Conservation (phyloP, 345 rosid genomes). For the Arabidopsis arenosa region DNA sequence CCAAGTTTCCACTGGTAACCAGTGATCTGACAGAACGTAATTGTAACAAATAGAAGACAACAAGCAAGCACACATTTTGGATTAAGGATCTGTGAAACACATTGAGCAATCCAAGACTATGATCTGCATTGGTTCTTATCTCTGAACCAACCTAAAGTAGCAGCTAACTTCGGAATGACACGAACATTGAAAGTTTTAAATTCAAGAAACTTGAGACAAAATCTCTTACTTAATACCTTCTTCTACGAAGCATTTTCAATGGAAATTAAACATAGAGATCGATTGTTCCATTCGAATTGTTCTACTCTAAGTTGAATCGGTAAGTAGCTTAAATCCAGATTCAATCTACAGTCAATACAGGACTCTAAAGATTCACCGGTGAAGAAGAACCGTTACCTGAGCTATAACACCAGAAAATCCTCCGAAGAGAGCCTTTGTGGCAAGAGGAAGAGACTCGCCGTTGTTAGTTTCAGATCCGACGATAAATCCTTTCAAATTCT, state of each 20-base stretch:
- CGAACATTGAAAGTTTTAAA: neutral
- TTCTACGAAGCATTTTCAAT: neutral
- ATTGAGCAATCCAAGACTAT: neutral
- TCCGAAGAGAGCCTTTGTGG: conserved; percentile 66
- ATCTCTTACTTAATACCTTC: neutral
- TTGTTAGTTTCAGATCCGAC: conserved; percentile 32
- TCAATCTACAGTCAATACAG: neutral
- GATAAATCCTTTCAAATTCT: conserved; percentile 60
- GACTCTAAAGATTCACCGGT: neutral
- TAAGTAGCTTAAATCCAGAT: neutral
- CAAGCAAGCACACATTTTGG: neutral
- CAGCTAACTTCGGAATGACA: neutral
- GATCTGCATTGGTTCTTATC: conserved; percentile 4
- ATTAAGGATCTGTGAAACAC: neutral
- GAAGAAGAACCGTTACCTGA: conserved; percentile 57
- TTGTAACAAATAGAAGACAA: neutral
- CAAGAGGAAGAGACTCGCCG: conserved; percentile 62
- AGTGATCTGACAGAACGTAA: neutral
- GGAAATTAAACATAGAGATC: conserved; percentile 8
- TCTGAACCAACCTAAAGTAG: neutral
- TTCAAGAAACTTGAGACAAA: neutral
- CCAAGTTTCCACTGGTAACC: neutral
- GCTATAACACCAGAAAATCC: conserved; percentile 84
- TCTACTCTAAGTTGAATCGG: neutral
- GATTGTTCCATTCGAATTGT: neutral